Percentiles rank a stretch among this genome's conserved stretches.
These are phyloP conservation scores for Malassezia equina DNA, from an alignment of 1,284 basidiomycete species.

Conservation along the genomic window DNA sequence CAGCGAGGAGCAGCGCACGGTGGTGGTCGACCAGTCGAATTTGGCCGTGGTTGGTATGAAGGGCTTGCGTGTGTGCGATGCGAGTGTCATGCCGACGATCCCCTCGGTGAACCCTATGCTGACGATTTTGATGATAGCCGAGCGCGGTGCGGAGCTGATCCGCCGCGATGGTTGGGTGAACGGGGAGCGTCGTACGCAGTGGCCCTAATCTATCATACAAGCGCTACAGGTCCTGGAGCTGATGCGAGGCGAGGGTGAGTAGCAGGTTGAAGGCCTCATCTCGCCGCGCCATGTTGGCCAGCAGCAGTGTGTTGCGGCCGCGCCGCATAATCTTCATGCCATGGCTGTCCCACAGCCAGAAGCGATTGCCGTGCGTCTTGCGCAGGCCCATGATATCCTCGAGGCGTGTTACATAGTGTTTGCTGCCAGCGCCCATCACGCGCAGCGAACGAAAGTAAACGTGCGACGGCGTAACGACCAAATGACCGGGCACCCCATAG, in stretches of 20 bases:
- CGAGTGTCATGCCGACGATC: slow-evolving; percentile 43
- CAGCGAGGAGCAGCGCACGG: slow-evolving; percentile 21
- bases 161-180: slow-evolving; percentile 34
- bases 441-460: slow-evolving; percentile 42
- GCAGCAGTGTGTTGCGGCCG: slow-evolving; percentile 28
- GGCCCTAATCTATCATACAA: background rate
- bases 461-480: slow-evolving; percentile 36
- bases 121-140: slow-evolving; percentile 40
- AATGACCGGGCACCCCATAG: slow-evolving; percentile 38
- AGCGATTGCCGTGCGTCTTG: slow-evolving; percentile 38
- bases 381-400: slow-evolving; percentile 34
- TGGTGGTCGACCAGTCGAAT: slow-evolving; percentile 43
- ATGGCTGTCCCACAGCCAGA: slow-evolving; percentile 36
- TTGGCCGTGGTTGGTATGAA: slow-evolving; percentile 37
- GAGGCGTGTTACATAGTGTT: slow-evolving; percentile 30
- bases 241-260: slow-evolving; percentile 28
- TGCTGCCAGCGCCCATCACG: slow-evolving; percentile 23
- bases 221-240: background rate
- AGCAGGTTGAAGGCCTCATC: slow-evolving; percentile 46
- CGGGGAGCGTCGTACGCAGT: slow-evolving; percentile 16
- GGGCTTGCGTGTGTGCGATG: slow-evolving; percentile 43
- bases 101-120: slow-evolving; percentile 42
- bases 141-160: slow-evolving; percentile 45
- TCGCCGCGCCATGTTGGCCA: slow-evolving; percentile 39
- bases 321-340: slow-evolving; percentile 38